These are phyloP conservation scores for Elongisporangium prolatum DNA, from an alignment of 352 stramenopile genomes.

Conservation along the genomic window DNA sequence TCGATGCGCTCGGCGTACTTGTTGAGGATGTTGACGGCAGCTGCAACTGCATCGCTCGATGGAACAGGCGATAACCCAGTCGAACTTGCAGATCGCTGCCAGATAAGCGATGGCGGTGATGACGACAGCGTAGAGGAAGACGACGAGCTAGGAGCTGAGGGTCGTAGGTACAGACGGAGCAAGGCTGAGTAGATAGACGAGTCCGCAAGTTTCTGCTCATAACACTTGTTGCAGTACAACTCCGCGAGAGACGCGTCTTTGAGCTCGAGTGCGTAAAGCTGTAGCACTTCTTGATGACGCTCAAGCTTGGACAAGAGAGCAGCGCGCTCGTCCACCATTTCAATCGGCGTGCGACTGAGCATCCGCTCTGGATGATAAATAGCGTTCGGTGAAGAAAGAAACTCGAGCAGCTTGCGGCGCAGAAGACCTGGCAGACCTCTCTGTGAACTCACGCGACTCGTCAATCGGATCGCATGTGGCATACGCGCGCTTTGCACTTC, in stretches of 20 bases:
- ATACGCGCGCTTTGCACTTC: slow-evolving; percentile 16
- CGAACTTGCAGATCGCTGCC: slow-evolving; percentile 23
- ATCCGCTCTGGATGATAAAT: slow-evolving; percentile 78
- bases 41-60: slow-evolving; percentile 56
- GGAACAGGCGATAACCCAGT: slow-evolving; percentile 6
- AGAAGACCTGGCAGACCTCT: slow-evolving; percentile 48
- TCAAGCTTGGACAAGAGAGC: slow-evolving; percentile 69
- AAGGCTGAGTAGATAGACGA: slow-evolving; percentile 81
- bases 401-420: slow-evolving; percentile 57
- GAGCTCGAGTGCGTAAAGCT: slow-evolving; percentile 75
- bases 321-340: slow-evolving; percentile 82
- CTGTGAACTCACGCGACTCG: slow-evolving; percentile 53
- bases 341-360: slow-evolving; percentile 59
- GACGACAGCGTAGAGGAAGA: slow-evolving; percentile 10
- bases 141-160: slow-evolving; percentile 16
- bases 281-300: slow-evolving; percentile 74
- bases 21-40: slow-evolving; percentile 72
- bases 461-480: slow-evolving; percentile 23
- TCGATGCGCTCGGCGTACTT: slow-evolving; percentile 83
- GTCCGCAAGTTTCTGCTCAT: slow-evolving; percentile 63
- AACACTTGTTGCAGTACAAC: slow-evolving; percentile 79
- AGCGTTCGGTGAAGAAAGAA: slow-evolving; percentile 49
- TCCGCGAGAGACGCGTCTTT: slow-evolving; percentile 69
- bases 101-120: slow-evolving; percentile 24
- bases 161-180: slow-evolving; percentile 67